A percentile compares a stretch with the other conserved stretches of the same genome.
phyloP scores from a whole-genome alignment of 2,329 filamentous ascomycete species.

The Myriosclerotinia curreyana region DNA sequence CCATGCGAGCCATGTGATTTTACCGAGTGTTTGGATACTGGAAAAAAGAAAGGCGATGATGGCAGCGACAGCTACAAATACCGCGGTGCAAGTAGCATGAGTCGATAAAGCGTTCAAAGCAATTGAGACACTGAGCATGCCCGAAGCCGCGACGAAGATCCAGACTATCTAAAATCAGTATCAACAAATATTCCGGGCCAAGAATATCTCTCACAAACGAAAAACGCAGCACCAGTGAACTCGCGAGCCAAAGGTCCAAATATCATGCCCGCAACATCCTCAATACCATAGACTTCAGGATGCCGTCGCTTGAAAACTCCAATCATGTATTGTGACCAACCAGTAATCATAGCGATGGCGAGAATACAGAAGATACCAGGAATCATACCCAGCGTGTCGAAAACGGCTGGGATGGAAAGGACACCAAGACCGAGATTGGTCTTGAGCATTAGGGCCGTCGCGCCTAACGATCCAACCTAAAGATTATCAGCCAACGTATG shows the following conservation, averaged over 20 bases:
- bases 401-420: slow-evolving; percentile 43
- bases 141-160: slow-evolving; percentile 37
- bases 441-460: slow-evolving; percentile 42
- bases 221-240: slow-evolving; percentile 12
- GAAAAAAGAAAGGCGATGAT: slow-evolving; percentile 49
- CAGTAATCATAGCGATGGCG: slow-evolving; percentile 41
- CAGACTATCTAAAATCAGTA: slow-evolving; percentile 33
- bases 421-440: slow-evolving; percentile 44
- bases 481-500: background rate
- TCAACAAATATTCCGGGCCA: slow-evolving; percentile 53
- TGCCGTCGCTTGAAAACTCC: slow-evolving; percentile 44
- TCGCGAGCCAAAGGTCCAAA: slow-evolving; percentile 8
- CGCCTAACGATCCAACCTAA: slow-evolving; percentile 2
- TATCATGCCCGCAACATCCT: slow-evolving; percentile 14
- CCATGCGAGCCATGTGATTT: slow-evolving; percentile 62
- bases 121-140: slow-evolving; percentile 20
- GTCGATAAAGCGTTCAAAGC: slow-evolving; percentile 55
- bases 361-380: slow-evolving; percentile 45
- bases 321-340: slow-evolving; percentile 50
- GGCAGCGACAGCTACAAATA: slow-evolving; percentile 53
- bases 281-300: slow-evolving; percentile 46
- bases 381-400: slow-evolving; percentile 44
- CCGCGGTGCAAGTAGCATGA: slow-evolving; percentile 58
- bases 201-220: background rate
- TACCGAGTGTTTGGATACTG: slow-evolving; percentile 56